phyloP scores from a whole-genome alignment of 1,284 basidiomycete genomes.

The Ceratobasidium sp. region DNA sequence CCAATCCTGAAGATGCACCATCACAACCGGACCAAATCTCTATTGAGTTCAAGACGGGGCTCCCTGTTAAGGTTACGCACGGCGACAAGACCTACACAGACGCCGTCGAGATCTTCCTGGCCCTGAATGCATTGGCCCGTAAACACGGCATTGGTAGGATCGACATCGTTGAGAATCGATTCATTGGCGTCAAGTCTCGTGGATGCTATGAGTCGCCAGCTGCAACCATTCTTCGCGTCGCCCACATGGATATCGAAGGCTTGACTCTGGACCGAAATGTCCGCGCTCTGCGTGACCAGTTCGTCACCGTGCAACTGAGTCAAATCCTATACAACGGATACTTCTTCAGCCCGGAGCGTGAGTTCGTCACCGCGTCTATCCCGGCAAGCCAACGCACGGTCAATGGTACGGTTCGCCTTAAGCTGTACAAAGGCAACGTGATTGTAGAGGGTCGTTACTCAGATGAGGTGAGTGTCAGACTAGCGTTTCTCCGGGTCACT shows the following conservation, averaged over 20 bases:
- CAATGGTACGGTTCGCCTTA: constrained; percentile 89
- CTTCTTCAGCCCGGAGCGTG: constrained; percentile 97
- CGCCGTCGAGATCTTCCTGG: constrained; percentile 93
- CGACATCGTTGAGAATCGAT: constrained; percentile 99
- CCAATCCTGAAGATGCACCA: constrained; percentile 84
- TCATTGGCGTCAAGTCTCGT: constrained; percentile 98
- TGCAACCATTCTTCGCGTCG: constrained; percentile 92
- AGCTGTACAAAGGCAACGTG: constrained; percentile 96
- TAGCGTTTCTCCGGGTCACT: neutral
- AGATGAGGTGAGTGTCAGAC: constrained; percentile 65
- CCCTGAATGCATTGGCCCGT: constrained; percentile 89
- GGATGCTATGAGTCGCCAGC: constrained; percentile 99
- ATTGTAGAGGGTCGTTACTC: constrained; percentile 92
- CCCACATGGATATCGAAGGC: constrained; percentile 97
- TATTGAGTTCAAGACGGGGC: constrained; percentile 85
- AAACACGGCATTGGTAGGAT: constrained; percentile 96
- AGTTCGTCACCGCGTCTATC: constrained; percentile 89
- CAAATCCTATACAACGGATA: constrained; percentile 96
- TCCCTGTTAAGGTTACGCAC: constrained; percentile 79
- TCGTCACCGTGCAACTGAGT: constrained; percentile 89
- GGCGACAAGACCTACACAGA: constrained; percentile 71
- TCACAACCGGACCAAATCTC: constrained; percentile 78
- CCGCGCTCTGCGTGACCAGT: constrained; percentile 91
- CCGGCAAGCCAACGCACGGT: constrained; percentile 95
- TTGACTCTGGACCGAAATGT: constrained; percentile 98